phyloP scores from a whole-genome alignment of 106 monocot genomes.

The Dendrobium chrysotoxum region DNA sequence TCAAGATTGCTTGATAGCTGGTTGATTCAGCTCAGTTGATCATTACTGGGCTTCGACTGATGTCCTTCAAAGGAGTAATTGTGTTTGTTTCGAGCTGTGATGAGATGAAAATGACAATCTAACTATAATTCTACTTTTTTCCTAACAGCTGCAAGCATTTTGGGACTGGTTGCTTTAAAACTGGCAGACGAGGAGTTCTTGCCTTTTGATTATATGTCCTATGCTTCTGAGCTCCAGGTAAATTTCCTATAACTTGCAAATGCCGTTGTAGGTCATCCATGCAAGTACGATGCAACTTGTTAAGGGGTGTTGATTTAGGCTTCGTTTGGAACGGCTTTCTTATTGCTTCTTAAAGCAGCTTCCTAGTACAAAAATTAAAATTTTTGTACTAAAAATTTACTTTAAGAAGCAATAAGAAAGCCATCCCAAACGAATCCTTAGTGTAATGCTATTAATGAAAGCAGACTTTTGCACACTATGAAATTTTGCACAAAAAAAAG shows the following conservation, averaged over 20 bases:
- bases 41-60: not conserved
- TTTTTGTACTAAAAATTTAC: too few species aligned
- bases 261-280: not conserved
- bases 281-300: too few species aligned
- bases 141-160: slow-evolving; percentile 49
- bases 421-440: too few species aligned
- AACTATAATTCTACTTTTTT: not conserved
- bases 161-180: slow-evolving; percentile 64
- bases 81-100: not conserved
- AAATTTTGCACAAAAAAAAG: too few species aligned
- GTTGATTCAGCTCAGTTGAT: not conserved
- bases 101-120: not conserved
- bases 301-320: too few species aligned
- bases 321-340: too few species aligned
- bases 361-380: too few species aligned
- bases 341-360: too few species aligned
- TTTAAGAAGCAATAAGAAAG: too few species aligned
- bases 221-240: slow-evolving; percentile 68
- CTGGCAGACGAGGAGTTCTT: slow-evolving; percentile 72
- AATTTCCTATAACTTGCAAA: not conserved
- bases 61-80: not conserved
- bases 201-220: slow-evolving; percentile 64
- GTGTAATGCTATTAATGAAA: too few species aligned
- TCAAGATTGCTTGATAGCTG: not conserved
- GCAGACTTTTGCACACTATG: too few species aligned